Conservation (phyloP, 2,329 filamentous ascomycete species). For the Trichoderma sp. region DNA sequence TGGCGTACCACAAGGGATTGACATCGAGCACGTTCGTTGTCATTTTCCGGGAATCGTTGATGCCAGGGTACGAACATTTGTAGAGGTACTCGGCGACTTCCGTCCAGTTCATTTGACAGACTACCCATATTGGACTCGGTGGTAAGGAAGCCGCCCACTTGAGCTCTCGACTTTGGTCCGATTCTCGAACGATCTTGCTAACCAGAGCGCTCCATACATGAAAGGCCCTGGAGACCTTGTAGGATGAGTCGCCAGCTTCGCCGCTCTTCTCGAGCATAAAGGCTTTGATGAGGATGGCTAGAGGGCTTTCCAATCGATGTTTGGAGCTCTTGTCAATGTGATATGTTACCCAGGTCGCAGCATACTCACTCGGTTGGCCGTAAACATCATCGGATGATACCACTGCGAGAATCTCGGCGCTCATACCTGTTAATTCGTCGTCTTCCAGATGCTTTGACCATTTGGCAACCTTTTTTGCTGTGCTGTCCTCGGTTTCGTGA, state of each 20-base stretch:
- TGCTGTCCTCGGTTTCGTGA: not conserved
- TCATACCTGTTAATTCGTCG: not conserved
- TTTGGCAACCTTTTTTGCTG: not conserved
- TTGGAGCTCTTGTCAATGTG: slow-evolving; percentile 12
- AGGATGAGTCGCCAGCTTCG: not conserved
- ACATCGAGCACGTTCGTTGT: not conserved
- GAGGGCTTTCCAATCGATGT: not conserved
- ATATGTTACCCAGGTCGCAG: slow-evolving; percentile 1
- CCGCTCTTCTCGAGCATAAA: slow-evolving; percentile 6
- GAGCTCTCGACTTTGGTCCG: not conserved
- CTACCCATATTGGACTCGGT: slow-evolving; percentile 9
- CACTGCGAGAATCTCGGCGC: not conserved
- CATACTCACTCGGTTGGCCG: slow-evolving; percentile 10
- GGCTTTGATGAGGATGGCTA: not conserved
- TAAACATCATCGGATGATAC: slow-evolving; percentile 14
- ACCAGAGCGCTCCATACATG: slow-evolving; percentile 9
- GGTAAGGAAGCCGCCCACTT: not conserved
- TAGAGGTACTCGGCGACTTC: slow-evolving; percentile 19
- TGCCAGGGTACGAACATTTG: slow-evolving; percentile 9
- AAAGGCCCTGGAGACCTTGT: slow-evolving; percentile 12
- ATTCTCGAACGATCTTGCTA: not conserved
- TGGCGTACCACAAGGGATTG: slow-evolving; percentile 15
- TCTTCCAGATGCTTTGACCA: not conserved
- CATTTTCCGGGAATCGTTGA: slow-evolving; percentile 5
- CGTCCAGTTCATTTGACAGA: slow-evolving; percentile 6